Evolutionary conservation across 1,139 yeast genomes (phyloP), one percentile per base, ranked within the genome.

Genomic region (Lodderomyces orthopsilosis): DNA sequence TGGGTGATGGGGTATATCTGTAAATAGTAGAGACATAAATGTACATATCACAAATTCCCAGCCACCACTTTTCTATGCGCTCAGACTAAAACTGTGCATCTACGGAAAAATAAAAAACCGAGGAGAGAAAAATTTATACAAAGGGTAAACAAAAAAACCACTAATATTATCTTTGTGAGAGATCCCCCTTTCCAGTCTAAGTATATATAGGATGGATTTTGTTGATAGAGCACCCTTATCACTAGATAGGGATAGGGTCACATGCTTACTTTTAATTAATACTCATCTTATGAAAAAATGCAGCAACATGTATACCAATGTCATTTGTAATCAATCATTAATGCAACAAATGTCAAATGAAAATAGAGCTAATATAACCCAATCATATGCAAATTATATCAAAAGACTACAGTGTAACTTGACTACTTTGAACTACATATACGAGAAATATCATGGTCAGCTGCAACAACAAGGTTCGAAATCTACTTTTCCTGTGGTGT

Each of bases 361-460:
- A 51, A 64, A 68, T 35, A 65, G 68, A 42, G 68, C 62, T 43
- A 52, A 59, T n/a, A 55, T 75, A 22, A 58, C 70, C 41, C 81
- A 75, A 36, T 66, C 70, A 47, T 77, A 74, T 54, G 77, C 73
- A 51, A 74, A 76, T 49, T 75, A 76, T 49, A 68, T 77, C 15
- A 65, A 78, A 42, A 62, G 83, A 49, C 66, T 78, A 24, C 83
- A 78, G 51, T 75, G 79, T 51, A 79, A 79, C 52, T 59, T 79
- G 44, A 65, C 78, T 9, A 81, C 78, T 40, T 63, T 79, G 44
- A 74, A 79, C 6, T 74, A 71, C 41, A 68, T 79, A 34, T 77
- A 77, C 49, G 83, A 77, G 46, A 68, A 71, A 46, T 77, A 77
- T 52, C 75, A 77, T 44, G 51, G 63, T n/a, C 27, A 24, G 9